Percentiles rank a stretch among this genome's conserved stretches.
phyloP scores from a whole-genome alignment of 2,329 filamentous ascomycete species.

The Pseudogymnoascus sp. region DNA sequence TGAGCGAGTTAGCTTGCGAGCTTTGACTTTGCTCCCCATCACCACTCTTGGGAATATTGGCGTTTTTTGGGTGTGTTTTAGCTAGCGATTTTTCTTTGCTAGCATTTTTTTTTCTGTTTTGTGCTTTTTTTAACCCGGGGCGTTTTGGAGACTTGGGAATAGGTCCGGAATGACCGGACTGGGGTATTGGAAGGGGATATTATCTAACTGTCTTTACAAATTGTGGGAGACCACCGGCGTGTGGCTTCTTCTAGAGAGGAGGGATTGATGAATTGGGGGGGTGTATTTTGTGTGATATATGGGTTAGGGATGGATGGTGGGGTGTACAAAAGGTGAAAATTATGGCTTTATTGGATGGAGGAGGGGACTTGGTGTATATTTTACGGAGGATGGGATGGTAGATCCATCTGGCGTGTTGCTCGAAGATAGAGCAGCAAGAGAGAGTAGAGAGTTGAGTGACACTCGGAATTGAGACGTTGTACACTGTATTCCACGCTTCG shows the following conservation, averaged over 20 bases:
- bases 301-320: background rate
- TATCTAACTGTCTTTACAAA: background rate
- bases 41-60: background rate
- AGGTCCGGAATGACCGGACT: background rate
- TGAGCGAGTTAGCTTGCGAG: background rate
- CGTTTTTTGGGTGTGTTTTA: background rate
- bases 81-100: background rate
- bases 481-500: background rate
- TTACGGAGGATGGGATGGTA: background rate
- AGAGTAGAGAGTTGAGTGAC: background rate
- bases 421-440: background rate
- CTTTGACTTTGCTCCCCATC: background rate
- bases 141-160: background rate
- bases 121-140: no score
- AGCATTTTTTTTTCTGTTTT: no score
- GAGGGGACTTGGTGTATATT: background rate
- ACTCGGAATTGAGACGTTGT: background rate
- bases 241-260: background rate
- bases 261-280: background rate
- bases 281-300: conserved; percentile 3
- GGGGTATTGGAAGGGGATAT: background rate
- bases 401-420: background rate
- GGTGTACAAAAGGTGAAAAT: background rate
- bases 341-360: background rate
- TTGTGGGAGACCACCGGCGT: background rate